These are phyloP conservation scores for Gossypium schwendimanii DNA, from an alignment of 441 rosid genomes.

Conservation along the genomic window DNA sequence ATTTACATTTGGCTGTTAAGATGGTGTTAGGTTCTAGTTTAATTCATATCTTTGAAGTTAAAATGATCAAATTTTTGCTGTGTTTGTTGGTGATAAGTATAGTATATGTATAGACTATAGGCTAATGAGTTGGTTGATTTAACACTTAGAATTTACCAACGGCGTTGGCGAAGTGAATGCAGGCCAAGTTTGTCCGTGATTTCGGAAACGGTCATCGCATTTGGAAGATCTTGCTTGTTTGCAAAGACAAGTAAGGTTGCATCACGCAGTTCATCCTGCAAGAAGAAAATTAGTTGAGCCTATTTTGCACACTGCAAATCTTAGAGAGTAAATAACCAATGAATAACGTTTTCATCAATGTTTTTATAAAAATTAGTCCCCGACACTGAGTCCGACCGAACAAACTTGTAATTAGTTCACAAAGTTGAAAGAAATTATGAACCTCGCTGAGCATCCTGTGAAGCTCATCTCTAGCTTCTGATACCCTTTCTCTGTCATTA, in stretches of 20 bases:
- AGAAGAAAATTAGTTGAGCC: not conserved
- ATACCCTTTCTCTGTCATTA: constrained; percentile 45
- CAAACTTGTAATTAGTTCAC: not conserved
- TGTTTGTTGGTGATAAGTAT: not conserved
- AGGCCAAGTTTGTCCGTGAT: constrained; percentile 57
- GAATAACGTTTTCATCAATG: not conserved
- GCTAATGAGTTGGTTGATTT: not conserved
- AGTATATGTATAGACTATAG: too few relatives aligned
- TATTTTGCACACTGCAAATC: not conserved
- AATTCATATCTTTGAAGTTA: not conserved
- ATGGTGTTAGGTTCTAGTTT: not conserved
- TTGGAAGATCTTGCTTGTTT: constrained; percentile 63
- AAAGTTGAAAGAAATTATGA: not conserved
- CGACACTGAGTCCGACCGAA: not conserved
- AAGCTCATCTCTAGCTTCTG: constrained; percentile 57
- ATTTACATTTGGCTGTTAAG: not conserved
- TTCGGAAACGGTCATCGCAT: constrained; percentile 48
- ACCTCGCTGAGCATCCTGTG: constrained; percentile 60
- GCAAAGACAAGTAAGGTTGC: constrained; percentile 52
- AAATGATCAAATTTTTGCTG: not conserved
- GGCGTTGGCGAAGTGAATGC: constrained; percentile 53
- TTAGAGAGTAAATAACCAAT: not conserved
- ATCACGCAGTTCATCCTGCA: constrained; percentile 42
- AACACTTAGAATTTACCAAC: constrained; percentile 31
- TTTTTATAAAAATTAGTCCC: not conserved